Evolutionary conservation across 768 basidiomycete genomes (phyloP).

Genomic region (Tricholoma terreum): DNA sequence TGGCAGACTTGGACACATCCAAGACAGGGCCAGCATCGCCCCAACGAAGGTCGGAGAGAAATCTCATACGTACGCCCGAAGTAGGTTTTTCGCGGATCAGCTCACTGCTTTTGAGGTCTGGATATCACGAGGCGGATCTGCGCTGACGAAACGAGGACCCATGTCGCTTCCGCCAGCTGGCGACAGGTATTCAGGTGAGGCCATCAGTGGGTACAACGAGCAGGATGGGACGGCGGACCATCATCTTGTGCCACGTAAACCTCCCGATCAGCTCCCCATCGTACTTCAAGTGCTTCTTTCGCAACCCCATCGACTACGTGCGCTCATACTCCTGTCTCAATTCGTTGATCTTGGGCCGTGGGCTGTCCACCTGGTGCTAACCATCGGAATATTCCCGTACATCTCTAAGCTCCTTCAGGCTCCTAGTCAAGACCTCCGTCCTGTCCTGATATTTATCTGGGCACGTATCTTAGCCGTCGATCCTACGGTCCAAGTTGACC

Average conservation of each 20-base stretch:
- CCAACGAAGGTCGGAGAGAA: slow-evolving; percentile 32
- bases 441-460: slow-evolving; percentile 99
- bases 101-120: slow-evolving; percentile 97
- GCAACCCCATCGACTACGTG: slow-evolving; percentile 92
- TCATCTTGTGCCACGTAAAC: slow-evolving; percentile 79
- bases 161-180: slow-evolving; percentile 60
- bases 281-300: slow-evolving; percentile 96
- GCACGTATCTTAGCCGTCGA: slow-evolving; percentile 97
- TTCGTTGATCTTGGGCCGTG: slow-evolving; percentile 98
- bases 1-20: slow-evolving; percentile 38
- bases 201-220: slow-evolving; percentile 2
- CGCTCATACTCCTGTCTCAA: slow-evolving; percentile 92
- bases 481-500: slow-evolving; percentile 84
- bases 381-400: slow-evolving; percentile 98
- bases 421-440: slow-evolving; percentile 91
- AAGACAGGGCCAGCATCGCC: slow-evolving; percentile 18
- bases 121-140: slow-evolving; percentile 92
- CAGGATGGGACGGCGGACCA: slow-evolving; percentile 24
- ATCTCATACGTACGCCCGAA: slow-evolving; percentile 76
- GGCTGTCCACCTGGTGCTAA: slow-evolving; percentile 94
- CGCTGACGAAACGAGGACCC: slow-evolving; percentile 73
- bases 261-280: slow-evolving; percentile 96
- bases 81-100: slow-evolving; percentile 93
- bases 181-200: slow-evolving; percentile 25
- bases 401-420: slow-evolving; percentile 96